phyloP scores from a whole-genome alignment of 352 stramenopile genomes.

The Phytopythium vexans region DNA sequence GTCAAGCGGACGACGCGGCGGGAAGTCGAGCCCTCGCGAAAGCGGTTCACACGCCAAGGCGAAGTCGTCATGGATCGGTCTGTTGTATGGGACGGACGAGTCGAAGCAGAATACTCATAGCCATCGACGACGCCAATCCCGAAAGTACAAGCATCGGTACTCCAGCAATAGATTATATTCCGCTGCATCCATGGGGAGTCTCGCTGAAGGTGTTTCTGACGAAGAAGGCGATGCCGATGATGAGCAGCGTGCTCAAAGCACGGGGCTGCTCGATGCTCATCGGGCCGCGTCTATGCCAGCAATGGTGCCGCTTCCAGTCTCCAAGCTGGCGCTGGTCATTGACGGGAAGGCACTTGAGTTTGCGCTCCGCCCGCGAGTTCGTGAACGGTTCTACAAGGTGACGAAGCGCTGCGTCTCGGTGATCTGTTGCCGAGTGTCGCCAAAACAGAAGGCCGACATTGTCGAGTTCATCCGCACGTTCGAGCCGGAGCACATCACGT shows the following conservation, averaged over 20 bases:
- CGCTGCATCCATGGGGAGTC: constrained; percentile 1
- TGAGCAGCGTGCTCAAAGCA: background rate
- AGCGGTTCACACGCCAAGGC: background rate
- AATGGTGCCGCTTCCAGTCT: background rate
- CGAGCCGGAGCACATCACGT: constrained; percentile 73
- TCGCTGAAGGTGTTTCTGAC: constrained; percentile 1
- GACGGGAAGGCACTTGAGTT: constrained; percentile 89
- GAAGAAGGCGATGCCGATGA: background rate
- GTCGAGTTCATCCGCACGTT: constrained; percentile 73
- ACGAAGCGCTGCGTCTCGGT: constrained; percentile 72
- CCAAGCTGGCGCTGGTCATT: constrained; percentile 84
- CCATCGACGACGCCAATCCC: background rate
- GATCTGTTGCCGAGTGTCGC: constrained; percentile 87
- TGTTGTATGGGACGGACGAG: constrained; percentile 5
- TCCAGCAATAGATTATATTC: background rate
- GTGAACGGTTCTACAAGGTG: constrained; percentile 62
- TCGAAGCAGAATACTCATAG: background rate
- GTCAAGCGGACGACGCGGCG: no score
- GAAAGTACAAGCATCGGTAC: background rate
- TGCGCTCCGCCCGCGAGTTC: constrained; percentile 47
- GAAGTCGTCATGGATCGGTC: background rate
- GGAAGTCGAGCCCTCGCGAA: background rate
- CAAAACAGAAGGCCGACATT: constrained; percentile 86
- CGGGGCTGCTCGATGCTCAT: background rate
- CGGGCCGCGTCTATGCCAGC: background rate